Conservation (phyloP, 805 yeast genomes). For the Candida railenensis region DNA sequence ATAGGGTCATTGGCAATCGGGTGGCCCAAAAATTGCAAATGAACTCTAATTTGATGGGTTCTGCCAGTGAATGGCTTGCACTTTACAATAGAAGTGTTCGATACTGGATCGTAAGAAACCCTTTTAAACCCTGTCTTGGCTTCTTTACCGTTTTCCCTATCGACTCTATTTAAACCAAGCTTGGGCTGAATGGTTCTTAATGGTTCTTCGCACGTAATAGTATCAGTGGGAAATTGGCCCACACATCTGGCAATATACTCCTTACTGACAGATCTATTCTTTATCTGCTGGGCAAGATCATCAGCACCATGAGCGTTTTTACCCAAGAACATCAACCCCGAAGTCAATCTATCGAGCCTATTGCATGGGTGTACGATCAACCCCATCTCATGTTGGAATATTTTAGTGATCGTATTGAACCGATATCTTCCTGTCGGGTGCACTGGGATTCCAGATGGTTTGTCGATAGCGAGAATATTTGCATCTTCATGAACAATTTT, state of each 20-base stretch:
- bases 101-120: conserved; percentile 58
- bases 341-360: conserved; percentile 84
- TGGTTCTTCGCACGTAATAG: conserved; percentile 63
- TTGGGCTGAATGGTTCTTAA: conserved; percentile 72
- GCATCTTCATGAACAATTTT: conserved; percentile 73
- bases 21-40: conserved; percentile 68
- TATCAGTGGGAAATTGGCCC: conserved; percentile 61
- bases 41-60: conserved; percentile 94
- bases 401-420: conserved; percentile 71
- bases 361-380: conserved; percentile 74
- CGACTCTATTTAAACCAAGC: conserved; percentile 59
- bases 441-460: conserved; percentile 93
- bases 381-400: conserved; percentile 69
- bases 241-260: conserved; percentile 85
- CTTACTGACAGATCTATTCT: conserved; percentile 72
- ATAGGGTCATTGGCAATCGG: conserved; percentile 62
- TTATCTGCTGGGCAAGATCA: conserved; percentile 64
- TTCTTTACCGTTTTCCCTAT: conserved; percentile 55
- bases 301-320: conserved; percentile 80
- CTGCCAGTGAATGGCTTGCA: conserved; percentile 91
- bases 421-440: conserved; percentile 92
- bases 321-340: conserved; percentile 91
- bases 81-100: conserved; percentile 65
- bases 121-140: conserved; percentile 72
- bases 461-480: conserved; percentile 77